A percentile compares a stretch with the other conserved stretches of the same genome.
phyloP scores from a whole-genome alignment of 768 basidiomycete genomes.

The Agaricus blazei region DNA sequence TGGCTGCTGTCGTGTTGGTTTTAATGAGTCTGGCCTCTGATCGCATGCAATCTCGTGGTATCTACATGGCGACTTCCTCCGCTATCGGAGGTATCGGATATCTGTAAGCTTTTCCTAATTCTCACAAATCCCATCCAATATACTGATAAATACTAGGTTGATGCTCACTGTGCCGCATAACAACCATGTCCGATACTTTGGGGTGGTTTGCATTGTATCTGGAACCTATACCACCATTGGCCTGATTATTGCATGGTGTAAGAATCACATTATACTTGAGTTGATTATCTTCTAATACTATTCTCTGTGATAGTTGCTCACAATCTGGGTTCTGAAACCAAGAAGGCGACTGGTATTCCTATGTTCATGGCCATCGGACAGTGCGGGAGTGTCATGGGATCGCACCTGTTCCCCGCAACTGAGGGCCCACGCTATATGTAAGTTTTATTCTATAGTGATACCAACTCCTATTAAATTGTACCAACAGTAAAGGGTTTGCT shows the following conservation, averaged over 20 bases:
- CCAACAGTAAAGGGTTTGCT: slow-evolving; percentile 52
- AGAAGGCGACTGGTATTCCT: slow-evolving; percentile 71
- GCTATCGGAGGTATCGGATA: slow-evolving; percentile 55
- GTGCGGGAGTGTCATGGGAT: slow-evolving; percentile 71
- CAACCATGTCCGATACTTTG: slow-evolving; percentile 67
- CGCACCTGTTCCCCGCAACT: slow-evolving; percentile 61
- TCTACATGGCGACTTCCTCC: slow-evolving; percentile 40
- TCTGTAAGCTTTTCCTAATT: slow-evolving; percentile 35
- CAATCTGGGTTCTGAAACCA: slow-evolving; percentile 74
- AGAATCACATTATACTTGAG: slow-evolving; percentile 17
- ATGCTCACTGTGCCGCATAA: slow-evolving; percentile 45
- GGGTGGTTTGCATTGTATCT: slow-evolving; percentile 70
- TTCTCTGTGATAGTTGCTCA: slow-evolving; percentile 46
- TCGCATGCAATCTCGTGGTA: slow-evolving; percentile 53
- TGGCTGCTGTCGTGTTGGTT: slow-evolving; percentile 60
- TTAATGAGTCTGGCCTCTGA: slow-evolving; percentile 60
- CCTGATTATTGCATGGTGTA: slow-evolving; percentile 74
- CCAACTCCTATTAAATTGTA: neutral
- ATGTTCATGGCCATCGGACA: slow-evolving; percentile 81
- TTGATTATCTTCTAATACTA: neutral
- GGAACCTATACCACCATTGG: slow-evolving; percentile 78
- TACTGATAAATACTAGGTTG: slow-evolving; percentile 29
- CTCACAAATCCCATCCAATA: neutral
- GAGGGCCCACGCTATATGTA: slow-evolving; percentile 66
- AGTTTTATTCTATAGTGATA: neutral